A percentile compares a stretch with the other conserved stretches of the same genome.
Evolutionary conservation across 129 eudicot genomes (phyloP).

Genomic region (Glebionis coronaria): DNA sequence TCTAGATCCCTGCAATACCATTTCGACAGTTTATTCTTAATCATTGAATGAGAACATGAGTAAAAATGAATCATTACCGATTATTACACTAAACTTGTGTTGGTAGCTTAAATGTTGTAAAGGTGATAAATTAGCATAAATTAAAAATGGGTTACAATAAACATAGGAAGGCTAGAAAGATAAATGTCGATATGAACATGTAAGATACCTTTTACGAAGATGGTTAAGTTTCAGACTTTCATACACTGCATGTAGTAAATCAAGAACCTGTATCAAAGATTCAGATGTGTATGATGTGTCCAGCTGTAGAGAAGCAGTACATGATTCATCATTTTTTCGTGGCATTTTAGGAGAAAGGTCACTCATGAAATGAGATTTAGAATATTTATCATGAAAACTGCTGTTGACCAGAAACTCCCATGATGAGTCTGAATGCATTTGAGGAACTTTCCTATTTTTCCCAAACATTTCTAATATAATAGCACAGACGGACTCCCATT

Average conservation of each 20-base stretch:
- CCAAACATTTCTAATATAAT: constrained; percentile 50
- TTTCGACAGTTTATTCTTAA: neutral
- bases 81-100: neutral
- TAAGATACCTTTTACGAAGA: constrained; percentile 68
- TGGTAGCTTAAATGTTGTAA: constrained; percentile 3
- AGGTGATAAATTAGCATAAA: constrained; percentile 4
- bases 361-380: constrained; percentile 34
- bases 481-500: constrained; percentile 78
- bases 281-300: constrained; percentile 43
- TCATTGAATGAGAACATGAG: neutral
- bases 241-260: constrained; percentile 86
- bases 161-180: neutral
- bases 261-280: constrained; percentile 62
- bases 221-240: constrained; percentile 80
- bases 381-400: constrained; percentile 62
- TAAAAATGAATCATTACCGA: neutral
- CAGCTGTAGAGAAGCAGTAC: constrained; percentile 27
- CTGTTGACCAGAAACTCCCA: constrained; percentile 89
- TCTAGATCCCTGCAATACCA: constrained; percentile 67
- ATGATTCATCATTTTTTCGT: constrained; percentile 34
- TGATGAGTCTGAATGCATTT: constrained; percentile 43
- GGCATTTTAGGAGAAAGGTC: constrained; percentile 39
- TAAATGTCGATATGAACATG: constrained; percentile 14
- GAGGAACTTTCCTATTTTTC: constrained; percentile 30
- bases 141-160: neutral